Evolutionary conservation across 1,284 basidiomycete genomes (phyloP).

Genomic region (Cerrena zonata): DNA sequence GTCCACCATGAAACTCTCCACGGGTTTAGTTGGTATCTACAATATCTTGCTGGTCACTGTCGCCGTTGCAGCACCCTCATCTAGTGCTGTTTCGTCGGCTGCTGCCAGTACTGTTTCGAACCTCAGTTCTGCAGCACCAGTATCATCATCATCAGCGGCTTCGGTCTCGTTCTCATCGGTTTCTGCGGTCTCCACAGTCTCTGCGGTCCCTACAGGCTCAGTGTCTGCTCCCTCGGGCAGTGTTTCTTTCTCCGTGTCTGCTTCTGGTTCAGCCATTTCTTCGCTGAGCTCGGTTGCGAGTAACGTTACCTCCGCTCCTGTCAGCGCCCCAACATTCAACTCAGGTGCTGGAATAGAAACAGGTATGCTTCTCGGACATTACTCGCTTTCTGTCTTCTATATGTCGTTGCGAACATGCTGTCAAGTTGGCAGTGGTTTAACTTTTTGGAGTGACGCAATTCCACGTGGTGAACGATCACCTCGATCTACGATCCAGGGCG

Average conservation of each 20-base stretch:
- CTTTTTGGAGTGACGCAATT: background rate
- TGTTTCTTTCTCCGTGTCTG: slow-evolving; percentile 9
- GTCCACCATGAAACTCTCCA: slow-evolving; percentile 13
- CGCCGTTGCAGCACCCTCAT: slow-evolving; percentile 7
- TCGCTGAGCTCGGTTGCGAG: slow-evolving; percentile 7
- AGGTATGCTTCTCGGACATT: slow-evolving; percentile 13
- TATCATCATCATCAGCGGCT: slow-evolving; percentile 4
- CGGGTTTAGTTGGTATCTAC: slow-evolving; percentile 6
- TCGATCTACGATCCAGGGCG: background rate
- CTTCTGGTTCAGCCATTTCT: slow-evolving; percentile 1
- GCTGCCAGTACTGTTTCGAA: background rate
- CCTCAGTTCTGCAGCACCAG: background rate
- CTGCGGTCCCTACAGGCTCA: background rate
- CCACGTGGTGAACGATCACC: background rate
- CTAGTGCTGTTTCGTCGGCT: background rate
- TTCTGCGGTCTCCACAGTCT: background rate
- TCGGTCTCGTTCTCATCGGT: slow-evolving; percentile 5
- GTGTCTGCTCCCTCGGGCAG: slow-evolving; percentile 7
- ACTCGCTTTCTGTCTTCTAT: background rate
- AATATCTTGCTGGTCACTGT: slow-evolving; percentile 5
- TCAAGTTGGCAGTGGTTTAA: background rate
- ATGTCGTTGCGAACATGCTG: background rate
- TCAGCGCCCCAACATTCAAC: slow-evolving; percentile 16
- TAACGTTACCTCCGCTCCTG: slow-evolving; percentile 9
- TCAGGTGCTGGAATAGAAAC: slow-evolving; percentile 20